Conservation (phyloP, 176 grass and related monocot species). For the Triticum urartu region DNA sequence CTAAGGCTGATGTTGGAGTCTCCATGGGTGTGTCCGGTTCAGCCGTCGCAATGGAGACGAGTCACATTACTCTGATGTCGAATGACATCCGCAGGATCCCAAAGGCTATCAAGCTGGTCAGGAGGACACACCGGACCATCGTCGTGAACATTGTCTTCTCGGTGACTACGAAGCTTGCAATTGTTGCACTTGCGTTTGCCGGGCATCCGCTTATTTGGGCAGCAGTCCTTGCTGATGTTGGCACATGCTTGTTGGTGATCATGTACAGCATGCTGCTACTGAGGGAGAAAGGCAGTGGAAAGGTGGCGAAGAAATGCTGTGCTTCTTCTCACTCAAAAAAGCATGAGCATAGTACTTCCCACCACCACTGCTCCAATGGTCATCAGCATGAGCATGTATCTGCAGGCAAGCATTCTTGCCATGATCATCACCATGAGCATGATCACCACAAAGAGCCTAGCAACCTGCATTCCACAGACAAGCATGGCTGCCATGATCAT, state of each 20-base stretch:
- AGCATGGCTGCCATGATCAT: conserved; percentile 39
- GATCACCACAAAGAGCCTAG: conserved; percentile 26
- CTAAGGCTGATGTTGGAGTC: conserved; percentile 82
- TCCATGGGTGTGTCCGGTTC: conserved; percentile 98
- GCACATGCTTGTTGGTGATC: conserved; percentile 94
- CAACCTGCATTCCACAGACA: background rate
- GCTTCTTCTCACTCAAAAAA: conserved; percentile 28
- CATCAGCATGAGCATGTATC: conserved; percentile 25
- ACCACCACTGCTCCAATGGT: conserved; percentile 31
- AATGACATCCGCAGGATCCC: conserved; percentile 90
- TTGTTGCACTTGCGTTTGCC: conserved; percentile 61
- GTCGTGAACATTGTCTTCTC: conserved; percentile 81
- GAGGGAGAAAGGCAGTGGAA: conserved; percentile 41
- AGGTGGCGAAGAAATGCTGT: conserved; percentile 41
- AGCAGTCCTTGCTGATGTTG: conserved; percentile 94
- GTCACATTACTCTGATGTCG: conserved; percentile 95
- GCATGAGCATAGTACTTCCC: conserved; percentile 5
- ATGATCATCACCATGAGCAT: conserved; percentile 32
- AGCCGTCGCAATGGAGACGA: conserved; percentile 88
- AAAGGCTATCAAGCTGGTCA: conserved; percentile 61
- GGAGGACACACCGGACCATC: conserved; percentile 68
- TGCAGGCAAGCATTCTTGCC: conserved; percentile 20
- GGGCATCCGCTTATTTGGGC: conserved; percentile 91
- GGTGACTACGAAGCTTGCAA: conserved; percentile 62
- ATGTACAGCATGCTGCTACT: conserved; percentile 90